Conservation (phyloP, 208 protist species). For the Giardia muris region DNA sequence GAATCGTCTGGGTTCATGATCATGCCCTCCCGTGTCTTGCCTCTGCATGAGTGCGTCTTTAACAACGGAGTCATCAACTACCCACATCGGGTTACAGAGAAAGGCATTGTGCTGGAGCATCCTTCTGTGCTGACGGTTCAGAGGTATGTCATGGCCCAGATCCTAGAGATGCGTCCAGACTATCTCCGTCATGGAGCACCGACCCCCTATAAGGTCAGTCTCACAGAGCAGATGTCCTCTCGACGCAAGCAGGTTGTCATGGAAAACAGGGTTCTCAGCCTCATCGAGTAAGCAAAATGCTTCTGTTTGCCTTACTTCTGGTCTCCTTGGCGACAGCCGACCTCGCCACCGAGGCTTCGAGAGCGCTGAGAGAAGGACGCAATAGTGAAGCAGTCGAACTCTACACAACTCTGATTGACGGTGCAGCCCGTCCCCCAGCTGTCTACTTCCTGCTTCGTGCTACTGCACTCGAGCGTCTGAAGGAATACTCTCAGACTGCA, state of each 20-base stretch:
- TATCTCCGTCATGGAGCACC: background rate
- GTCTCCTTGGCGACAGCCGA: background rate
- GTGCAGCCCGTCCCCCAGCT: background rate
- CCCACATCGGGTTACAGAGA: background rate
- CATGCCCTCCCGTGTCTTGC: background rate
- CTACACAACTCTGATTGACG: background rate
- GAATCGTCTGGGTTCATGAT: background rate
- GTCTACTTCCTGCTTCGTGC: background rate
- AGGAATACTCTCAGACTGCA: background rate
- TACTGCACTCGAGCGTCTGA: background rate
- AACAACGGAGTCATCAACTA: background rate
- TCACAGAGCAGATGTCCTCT: background rate
- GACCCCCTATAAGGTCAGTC: slow-evolving; percentile 15
- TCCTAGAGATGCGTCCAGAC: background rate
- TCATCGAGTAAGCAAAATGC: slow-evolving; percentile 4
- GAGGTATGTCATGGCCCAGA: background rate
- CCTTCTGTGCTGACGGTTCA: background rate
- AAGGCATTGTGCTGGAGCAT: background rate
- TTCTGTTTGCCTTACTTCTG: too few species aligned
- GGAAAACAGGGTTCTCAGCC: background rate
- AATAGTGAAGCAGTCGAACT: background rate
- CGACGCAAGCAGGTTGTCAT: background rate
- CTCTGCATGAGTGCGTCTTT: background rate
- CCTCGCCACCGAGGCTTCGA: background rate
- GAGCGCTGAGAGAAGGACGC: background rate